Conservation (phyloP, 768 basidiomycete genomes). For the Nevesoporus exiguus region DNA sequence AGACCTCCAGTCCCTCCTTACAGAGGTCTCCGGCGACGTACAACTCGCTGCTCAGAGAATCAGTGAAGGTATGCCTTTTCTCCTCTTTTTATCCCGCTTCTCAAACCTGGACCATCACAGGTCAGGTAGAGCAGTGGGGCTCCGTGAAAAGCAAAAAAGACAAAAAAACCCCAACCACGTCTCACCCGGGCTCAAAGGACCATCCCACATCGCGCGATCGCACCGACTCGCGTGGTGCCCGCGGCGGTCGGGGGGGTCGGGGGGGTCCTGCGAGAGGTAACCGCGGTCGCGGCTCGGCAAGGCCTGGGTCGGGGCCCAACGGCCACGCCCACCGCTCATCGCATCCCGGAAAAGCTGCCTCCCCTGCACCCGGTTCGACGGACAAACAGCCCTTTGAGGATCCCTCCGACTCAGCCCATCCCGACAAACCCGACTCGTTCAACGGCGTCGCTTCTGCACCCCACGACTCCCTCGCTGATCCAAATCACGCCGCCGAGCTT, state of each 20-base stretch:
- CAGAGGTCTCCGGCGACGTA: slow-evolving; percentile 66
- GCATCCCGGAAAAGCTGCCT: slow-evolving; percentile 26
- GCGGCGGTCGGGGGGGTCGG: slow-evolving; percentile 59
- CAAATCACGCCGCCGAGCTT: slow-evolving; percentile 13
- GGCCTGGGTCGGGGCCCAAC: slow-evolving; percentile 34
- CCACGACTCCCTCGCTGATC: slow-evolving; percentile 17
- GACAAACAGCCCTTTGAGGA: slow-evolving; percentile 26
- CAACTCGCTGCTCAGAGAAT: slow-evolving; percentile 70
- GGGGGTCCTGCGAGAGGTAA: slow-evolving; percentile 52
- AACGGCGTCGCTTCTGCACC: slow-evolving; percentile 10
- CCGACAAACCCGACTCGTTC: slow-evolving; percentile 15
- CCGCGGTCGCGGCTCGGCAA: slow-evolving; percentile 39
- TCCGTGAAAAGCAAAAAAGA: slow-evolving; percentile 86
- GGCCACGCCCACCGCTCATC: slow-evolving; percentile 31
- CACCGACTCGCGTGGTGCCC: slow-evolving; percentile 51
- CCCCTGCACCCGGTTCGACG: slow-evolving; percentile 34
- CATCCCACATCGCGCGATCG: slow-evolving; percentile 25
- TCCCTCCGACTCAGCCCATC: slow-evolving; percentile 7
- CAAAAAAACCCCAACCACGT: slow-evolving; percentile 54
- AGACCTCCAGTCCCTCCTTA: slow-evolving; percentile 68
- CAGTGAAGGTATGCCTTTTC: slow-evolving; percentile 53
- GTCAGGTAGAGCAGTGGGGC: slow-evolving; percentile 76
- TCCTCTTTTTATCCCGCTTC: not conserved
- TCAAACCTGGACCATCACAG: slow-evolving; percentile 37
- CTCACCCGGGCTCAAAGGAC: slow-evolving; percentile 50